Conservation (phyloP, 2,329 filamentous ascomycete species). For the Verticillium dahliae region DNA sequence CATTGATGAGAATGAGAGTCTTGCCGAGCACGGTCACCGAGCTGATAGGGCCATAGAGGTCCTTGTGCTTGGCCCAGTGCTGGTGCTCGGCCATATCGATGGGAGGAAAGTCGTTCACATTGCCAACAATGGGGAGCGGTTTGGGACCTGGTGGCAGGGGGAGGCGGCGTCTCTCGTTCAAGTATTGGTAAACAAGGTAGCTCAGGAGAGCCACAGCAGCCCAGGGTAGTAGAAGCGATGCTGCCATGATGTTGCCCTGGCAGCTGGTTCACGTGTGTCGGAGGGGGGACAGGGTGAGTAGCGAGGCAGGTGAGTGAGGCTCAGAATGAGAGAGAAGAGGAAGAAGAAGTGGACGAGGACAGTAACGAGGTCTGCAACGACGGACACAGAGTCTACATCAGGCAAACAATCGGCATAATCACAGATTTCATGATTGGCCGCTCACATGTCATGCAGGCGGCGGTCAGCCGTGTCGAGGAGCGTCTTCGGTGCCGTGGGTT, state of each 20-base stretch:
- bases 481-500: background rate
- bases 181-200: background rate
- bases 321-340: background rate
- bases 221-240: background rate
- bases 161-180: background rate
- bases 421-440: background rate
- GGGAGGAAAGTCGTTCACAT: conserved; percentile 39
- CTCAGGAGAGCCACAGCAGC: background rate
- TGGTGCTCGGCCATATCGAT: conserved; percentile 21
- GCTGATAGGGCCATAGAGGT: conserved; percentile 28
- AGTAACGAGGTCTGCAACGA: background rate
- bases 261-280: background rate
- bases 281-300: background rate
- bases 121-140: conserved; percentile 39
- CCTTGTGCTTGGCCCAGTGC: conserved; percentile 34
- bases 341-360: background rate
- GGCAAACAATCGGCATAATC: background rate
- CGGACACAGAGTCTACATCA: background rate
- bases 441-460: background rate
- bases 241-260: background rate
- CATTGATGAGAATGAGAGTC: conserved; percentile 32
- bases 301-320: background rate
- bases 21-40: conserved; percentile 32
- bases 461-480: background rate
- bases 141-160: conserved; percentile 42